Percentiles rank a stretch among this genome's conserved stretches.
Conservation (phyloP, 345 rosid genomes). For the Pistacia atlantica region DNA sequence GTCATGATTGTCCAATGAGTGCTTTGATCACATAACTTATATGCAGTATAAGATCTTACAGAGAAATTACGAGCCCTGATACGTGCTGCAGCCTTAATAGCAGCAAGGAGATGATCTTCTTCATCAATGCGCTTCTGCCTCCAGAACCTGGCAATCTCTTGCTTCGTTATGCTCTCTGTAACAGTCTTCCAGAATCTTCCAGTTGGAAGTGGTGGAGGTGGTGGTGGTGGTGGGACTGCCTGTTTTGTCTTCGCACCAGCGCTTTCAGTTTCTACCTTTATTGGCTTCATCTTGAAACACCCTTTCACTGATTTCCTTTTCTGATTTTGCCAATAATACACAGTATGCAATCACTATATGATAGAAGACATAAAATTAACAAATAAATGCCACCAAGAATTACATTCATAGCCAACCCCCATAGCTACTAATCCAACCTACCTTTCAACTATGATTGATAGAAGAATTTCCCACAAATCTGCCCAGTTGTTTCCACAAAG, state of each 20-base stretch:
- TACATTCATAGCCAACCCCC: conserved; percentile 9
- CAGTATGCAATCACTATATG: conserved; percentile 8
- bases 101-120: conserved; percentile 89
- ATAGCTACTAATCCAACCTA: conserved; percentile 57
- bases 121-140: conserved; percentile 64
- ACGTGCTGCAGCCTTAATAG: conserved; percentile 88
- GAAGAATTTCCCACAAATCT: conserved; percentile 5
- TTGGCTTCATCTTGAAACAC: conserved; percentile 42
- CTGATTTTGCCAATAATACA: neutral
- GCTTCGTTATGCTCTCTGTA: conserved; percentile 64
- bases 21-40: conserved; percentile 6
- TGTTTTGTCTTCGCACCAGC: conserved; percentile 26
- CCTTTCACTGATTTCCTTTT: conserved; percentile 8
- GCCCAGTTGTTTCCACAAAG: neutral
- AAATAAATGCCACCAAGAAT: neutral
- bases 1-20: neutral
- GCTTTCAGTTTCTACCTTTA: conserved; percentile 29
- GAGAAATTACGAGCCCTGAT: conserved; percentile 71
- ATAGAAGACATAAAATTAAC: neutral
- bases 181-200: conserved; percentile 39
- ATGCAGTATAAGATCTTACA: conserved; percentile 38
- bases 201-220: conserved; percentile 58
- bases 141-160: conserved; percentile 83
- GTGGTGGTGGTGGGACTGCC: conserved; percentile 40
- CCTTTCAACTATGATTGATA: conserved; percentile 43